Percentiles rank a stretch among this genome's conserved stretches.
Evolutionary conservation across 306 rosid genomes (phyloP).

Genomic region (Trifolium dubium): DNA sequence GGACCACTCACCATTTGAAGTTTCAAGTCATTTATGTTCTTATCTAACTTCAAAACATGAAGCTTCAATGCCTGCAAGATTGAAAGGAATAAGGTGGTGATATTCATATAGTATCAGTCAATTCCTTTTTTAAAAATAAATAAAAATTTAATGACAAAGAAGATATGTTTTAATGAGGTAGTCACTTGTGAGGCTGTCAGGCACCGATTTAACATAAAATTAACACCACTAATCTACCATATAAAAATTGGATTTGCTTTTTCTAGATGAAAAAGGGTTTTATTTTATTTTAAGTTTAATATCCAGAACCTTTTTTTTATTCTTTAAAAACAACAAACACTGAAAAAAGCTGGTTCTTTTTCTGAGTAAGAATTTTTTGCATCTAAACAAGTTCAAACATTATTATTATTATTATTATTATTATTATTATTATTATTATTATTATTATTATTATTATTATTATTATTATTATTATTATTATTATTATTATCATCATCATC

Average conservation of each 20-base stretch:
- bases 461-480: too few species aligned
- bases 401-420: too few species aligned
- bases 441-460: too few species aligned
- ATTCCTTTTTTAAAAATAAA: slow-evolving; percentile 18
- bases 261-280: slow-evolving; percentile 1
- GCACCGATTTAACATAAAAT: slow-evolving; percentile 20
- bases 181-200: slow-evolving; percentile 27
- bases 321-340: background rate
- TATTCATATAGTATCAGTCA: slow-evolving; percentile 27
- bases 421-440: too few species aligned
- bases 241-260: slow-evolving; percentile 14
- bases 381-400: background rate
- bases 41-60: slow-evolving; percentile 79
- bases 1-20: slow-evolving; percentile 67
- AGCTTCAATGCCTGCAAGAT: slow-evolving; percentile 89
- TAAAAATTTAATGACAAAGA: slow-evolving; percentile 9
- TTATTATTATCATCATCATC: too few species aligned
- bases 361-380: background rate
- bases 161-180: slow-evolving; percentile 5
- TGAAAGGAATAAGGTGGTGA: slow-evolving; percentile 38
- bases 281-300: background rate
- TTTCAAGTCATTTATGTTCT: slow-evolving; percentile 71
- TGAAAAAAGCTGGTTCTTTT: background rate
- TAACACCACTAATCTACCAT: slow-evolving; percentile 33
- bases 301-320: background rate